These are phyloP conservation scores for Didymella pinodella DNA, from an alignment of 2,329 filamentous ascomycete genomes.

Conservation along the genomic window DNA sequence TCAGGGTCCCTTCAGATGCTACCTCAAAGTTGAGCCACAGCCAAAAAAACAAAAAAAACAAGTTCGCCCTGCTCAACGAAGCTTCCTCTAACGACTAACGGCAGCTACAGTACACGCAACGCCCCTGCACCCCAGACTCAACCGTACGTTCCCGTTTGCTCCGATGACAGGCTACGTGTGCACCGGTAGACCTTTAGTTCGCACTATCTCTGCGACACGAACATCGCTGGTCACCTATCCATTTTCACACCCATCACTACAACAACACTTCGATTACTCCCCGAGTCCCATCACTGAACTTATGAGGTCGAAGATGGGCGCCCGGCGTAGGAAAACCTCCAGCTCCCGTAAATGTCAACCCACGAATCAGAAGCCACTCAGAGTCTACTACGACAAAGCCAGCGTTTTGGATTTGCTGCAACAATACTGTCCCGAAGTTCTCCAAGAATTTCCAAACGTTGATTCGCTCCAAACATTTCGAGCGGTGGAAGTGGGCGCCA, in stretches of 20 bases:
- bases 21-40: not conserved
- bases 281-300: not conserved
- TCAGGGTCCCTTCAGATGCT: not conserved
- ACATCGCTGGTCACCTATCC: not conserved
- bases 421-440: not conserved
- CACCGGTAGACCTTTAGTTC: not conserved
- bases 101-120: not conserved
- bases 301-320: not conserved
- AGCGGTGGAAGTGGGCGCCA: not conserved
- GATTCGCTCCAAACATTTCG: not conserved
- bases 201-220: not conserved
- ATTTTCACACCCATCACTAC: not conserved
- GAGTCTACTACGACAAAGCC: not conserved
- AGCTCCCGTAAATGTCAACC: not conserved
- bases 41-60: not conserved
- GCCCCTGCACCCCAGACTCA: not conserved
- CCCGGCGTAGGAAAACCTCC: not conserved
- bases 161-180: not conserved
- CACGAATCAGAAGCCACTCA: not conserved
- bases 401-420: not conserved
- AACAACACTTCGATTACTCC: not conserved
- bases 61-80: not conserved
- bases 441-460: not conserved
- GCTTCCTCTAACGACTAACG: not conserved
- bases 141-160: not conserved